Evolutionary conservation across 192 early-diverging fungal genomes (phyloP).

Genomic region (Podila clonocystis): DNA sequence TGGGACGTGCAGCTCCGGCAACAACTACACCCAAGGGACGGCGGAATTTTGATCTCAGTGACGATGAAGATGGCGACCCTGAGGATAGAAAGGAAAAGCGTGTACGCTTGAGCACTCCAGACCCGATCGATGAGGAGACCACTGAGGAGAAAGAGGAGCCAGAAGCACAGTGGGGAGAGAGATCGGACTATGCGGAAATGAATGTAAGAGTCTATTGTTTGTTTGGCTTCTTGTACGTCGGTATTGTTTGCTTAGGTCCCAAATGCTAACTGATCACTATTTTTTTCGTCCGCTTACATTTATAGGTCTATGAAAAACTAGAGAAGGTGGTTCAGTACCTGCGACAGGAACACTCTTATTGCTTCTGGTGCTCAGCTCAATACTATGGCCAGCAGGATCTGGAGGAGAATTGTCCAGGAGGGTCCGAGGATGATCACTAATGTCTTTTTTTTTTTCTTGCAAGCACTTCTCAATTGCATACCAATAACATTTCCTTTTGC

Average conservation of each 20-base stretch:
- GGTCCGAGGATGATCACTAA: constrained; percentile 67
- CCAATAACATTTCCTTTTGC: too few relatives aligned
- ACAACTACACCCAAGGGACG: neutral
- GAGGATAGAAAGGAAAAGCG: constrained; percentile 38
- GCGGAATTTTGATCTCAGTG: constrained; percentile 17
- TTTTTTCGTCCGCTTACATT: too few relatives aligned
- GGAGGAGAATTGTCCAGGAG: constrained; percentile 66
- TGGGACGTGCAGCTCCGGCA: constrained; percentile 25
- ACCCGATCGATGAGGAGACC: neutral
- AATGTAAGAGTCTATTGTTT: constrained; percentile 6
- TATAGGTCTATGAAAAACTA: constrained; percentile 61
- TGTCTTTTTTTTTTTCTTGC: too few relatives aligned
- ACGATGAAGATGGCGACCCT: constrained; percentile 18
- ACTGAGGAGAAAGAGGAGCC: constrained; percentile 33
- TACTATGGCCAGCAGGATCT: constrained; percentile 66
- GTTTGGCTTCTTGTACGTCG: neutral
- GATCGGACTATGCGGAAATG: constrained; percentile 15
- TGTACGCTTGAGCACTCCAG: constrained; percentile 15
- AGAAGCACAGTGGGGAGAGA: constrained; percentile 47
- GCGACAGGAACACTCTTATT: constrained; percentile 65
- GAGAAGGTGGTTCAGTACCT: constrained; percentile 59
- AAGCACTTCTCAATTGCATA: too few relatives aligned
- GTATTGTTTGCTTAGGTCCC: neutral
- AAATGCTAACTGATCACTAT: too few relatives aligned
- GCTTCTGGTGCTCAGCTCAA: constrained; percentile 73